Evolutionary conservation across 2,329 filamentous ascomycete species (phyloP).

Genomic region (Dichotomopilus funicola): DNA sequence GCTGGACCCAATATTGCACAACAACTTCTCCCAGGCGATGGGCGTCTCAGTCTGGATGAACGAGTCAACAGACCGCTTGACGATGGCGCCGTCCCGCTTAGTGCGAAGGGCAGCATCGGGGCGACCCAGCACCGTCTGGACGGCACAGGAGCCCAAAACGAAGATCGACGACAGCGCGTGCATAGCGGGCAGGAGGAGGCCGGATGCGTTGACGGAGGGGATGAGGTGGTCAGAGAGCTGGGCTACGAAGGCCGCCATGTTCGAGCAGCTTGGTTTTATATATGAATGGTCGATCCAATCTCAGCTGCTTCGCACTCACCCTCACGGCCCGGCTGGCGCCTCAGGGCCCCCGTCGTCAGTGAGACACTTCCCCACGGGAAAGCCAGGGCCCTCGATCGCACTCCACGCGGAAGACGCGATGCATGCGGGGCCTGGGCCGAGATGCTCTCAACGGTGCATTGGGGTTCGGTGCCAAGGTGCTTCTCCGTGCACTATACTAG

Average conservation of each 20-base stretch:
- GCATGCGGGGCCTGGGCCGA: conserved; percentile 20
- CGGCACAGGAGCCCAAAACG: conserved; percentile 44
- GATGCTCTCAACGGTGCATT: background rate
- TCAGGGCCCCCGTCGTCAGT: no score
- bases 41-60: conserved; percentile 48
- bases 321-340: no score
- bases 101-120: conserved; percentile 30
- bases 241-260: conserved; percentile 17
- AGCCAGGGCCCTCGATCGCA: no score
- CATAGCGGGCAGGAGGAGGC: conserved; percentile 23
- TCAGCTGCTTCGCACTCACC: no score
- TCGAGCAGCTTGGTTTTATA: conserved; percentile 7
- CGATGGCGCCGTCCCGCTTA: conserved; percentile 31
- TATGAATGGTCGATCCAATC: background rate
- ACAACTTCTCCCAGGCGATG: conserved; percentile 44
- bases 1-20: conserved; percentile 53
- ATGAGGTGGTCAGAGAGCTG: conserved; percentile 10
- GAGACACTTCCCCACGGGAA: no score
- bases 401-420: background rate
- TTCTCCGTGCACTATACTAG: conserved; percentile 2
- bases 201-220: conserved; percentile 15
- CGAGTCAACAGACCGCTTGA: conserved; percentile 44
- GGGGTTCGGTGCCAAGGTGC: conserved; percentile 6
- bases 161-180: conserved; percentile 44
- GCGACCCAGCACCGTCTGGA: conserved; percentile 45